Percentiles rank a stretch among this genome's conserved stretches.
These are phyloP conservation scores for Sonneratia caseolaris DNA, from an alignment of 345 rosid species.

Conservation along the genomic window DNA sequence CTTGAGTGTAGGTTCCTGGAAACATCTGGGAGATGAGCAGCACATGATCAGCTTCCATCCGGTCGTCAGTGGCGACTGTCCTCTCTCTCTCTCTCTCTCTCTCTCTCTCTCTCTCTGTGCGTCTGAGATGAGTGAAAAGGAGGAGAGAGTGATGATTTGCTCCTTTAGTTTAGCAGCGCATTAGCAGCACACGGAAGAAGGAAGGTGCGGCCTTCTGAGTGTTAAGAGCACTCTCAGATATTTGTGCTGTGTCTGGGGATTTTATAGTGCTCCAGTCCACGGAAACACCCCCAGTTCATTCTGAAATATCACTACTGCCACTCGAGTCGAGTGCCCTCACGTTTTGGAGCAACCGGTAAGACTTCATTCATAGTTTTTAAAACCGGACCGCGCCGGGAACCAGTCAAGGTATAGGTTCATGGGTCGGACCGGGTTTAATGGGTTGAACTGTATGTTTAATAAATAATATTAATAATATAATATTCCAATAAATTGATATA, in stretches of 20 bases:
- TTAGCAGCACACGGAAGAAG: too few relatives aligned
- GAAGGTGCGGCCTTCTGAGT: background rate
- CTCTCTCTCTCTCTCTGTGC: background rate
- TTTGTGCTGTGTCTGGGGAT: background rate
- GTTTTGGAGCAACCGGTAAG: background rate
- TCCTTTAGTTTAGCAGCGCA: background rate
- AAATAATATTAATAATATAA: too few relatives aligned
- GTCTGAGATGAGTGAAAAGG: background rate
- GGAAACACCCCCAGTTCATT: background rate
- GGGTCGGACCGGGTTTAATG: too few relatives aligned
- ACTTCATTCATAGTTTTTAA: too few relatives aligned
- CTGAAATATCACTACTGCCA: conserved; percentile 7
- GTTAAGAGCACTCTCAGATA: too few relatives aligned
- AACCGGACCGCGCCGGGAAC: too few relatives aligned
- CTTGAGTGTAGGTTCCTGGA: conserved; percentile 33
- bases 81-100: conserved; percentile 8
- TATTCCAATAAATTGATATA: too few relatives aligned
- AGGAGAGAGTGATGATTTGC: background rate
- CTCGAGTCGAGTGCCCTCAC: too few relatives aligned
- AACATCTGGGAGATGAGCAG: conserved; percentile 25
- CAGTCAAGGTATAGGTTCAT: too few relatives aligned
- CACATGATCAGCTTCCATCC: conserved; percentile 34
- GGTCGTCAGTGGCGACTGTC: conserved; percentile 13
- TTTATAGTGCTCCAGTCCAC: background rate
- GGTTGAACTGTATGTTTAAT: too few relatives aligned